A percentile compares a stretch with the other conserved stretches of the same genome.
These are phyloP conservation scores for Suillus ampliporus DNA, from an alignment of 768 basidiomycete species.

Conservation along the genomic window DNA sequence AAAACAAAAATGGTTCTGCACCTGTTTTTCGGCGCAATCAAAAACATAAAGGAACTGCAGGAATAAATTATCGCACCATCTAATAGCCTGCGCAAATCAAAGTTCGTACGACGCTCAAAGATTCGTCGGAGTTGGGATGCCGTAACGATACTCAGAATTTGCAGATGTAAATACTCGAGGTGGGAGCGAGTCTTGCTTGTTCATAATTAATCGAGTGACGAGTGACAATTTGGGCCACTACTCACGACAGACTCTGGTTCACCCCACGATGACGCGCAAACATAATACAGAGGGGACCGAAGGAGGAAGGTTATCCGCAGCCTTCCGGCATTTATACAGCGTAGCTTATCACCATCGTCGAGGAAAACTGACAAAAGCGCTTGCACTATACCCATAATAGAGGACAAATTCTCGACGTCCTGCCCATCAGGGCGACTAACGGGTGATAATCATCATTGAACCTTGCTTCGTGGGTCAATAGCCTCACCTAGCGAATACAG, in stretches of 20 bases:
- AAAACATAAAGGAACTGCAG: background rate
- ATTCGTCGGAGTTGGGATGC: slow-evolving; percentile 82
- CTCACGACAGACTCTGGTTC: slow-evolving; percentile 96
- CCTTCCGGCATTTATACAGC: slow-evolving; percentile 84
- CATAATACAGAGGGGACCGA: slow-evolving; percentile 89
- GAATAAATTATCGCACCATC: slow-evolving; percentile 49
- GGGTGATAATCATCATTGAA: slow-evolving; percentile 5
- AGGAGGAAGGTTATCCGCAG: slow-evolving; percentile 86
- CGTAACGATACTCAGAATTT: slow-evolving; percentile 90
- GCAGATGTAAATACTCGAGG: slow-evolving; percentile 93
- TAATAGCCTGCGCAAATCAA: slow-evolving; percentile 81
- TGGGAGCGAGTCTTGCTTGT: slow-evolving; percentile 88
- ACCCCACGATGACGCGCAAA: slow-evolving; percentile 89
- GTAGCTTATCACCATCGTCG: slow-evolving; percentile 86
- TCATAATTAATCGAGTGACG: slow-evolving; percentile 22
- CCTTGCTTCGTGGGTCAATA: background rate
- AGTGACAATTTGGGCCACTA: slow-evolving; percentile 15
- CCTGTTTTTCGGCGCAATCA: slow-evolving; percentile 50
- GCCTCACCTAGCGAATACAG: slow-evolving; percentile 87
- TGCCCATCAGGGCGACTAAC: slow-evolving; percentile 57
- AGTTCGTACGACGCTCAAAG: slow-evolving; percentile 90
- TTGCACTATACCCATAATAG: slow-evolving; percentile 91
- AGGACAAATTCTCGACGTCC: slow-evolving; percentile 70
- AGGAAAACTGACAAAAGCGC: slow-evolving; percentile 95
- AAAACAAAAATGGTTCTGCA: slow-evolving; percentile 79